Conservation (phyloP, 345 rosid genomes). For the Gossypium bickii region DNA sequence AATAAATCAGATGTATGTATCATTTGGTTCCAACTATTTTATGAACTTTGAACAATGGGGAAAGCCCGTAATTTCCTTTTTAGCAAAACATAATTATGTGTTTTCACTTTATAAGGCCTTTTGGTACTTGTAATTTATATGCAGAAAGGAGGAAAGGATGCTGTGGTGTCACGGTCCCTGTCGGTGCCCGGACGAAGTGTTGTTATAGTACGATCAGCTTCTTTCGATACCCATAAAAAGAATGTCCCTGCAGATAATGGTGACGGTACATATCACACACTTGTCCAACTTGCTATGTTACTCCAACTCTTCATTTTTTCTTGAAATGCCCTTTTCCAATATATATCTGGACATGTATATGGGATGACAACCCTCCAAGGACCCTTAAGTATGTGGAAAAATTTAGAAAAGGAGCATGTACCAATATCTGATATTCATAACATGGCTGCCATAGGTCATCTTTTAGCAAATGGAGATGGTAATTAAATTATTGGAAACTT, state of each 20-base stretch:
- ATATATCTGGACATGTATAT: too few species aligned
- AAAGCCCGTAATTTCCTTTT: too few species aligned
- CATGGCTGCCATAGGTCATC: too few species aligned
- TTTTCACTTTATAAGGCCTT: neutral
- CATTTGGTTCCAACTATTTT: neutral
- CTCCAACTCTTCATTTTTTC: too few species aligned
- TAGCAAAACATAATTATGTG: neutral
- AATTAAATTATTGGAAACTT: neutral
- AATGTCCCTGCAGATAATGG: slow-evolving; percentile 29
- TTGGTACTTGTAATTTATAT: slow-evolving; percentile 16
- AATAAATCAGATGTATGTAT: slow-evolving; percentile 36
- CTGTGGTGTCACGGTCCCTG: slow-evolving; percentile 70
- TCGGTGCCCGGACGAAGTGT: slow-evolving; percentile 63
- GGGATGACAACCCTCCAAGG: too few species aligned
- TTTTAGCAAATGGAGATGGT: too few species aligned
- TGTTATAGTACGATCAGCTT: slow-evolving; percentile 73
- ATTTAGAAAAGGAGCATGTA: too few species aligned
- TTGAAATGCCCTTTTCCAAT: too few species aligned
- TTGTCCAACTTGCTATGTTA: too few species aligned
- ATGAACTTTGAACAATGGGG: neutral
- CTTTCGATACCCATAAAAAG: slow-evolving; percentile 51
- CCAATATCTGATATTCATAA: too few species aligned
- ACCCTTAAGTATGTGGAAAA: too few species aligned
- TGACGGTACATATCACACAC: slow-evolving; percentile 29
- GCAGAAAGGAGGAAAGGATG: slow-evolving; percentile 50